Evolutionary conservation across 768 basidiomycete genomes (phyloP), one percentile per base, ranked within the genome.

Genomic region (Termitomyces sp.): DNA sequence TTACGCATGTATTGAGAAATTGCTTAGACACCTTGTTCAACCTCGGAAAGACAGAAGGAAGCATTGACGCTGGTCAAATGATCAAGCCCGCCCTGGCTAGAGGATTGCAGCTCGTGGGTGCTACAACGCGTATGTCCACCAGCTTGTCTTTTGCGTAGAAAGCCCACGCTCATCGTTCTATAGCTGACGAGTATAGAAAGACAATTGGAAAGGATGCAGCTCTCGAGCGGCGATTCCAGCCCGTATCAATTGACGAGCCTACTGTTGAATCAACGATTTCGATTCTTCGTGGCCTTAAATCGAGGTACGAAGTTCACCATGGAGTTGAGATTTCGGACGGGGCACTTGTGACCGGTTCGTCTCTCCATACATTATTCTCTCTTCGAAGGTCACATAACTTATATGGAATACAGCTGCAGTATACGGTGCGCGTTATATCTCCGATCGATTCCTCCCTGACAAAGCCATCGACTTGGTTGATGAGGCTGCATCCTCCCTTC

Each of bases 391-490:
- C 15, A 11, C 26, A 28, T 32, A 49, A 24, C 53, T 47, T 22
- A 0, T 9, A 35, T 5, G 34, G 10, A 45, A 32, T 28, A 26
- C 55, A 86, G 93, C 93, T 24, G 90, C 92, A 0, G 83, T 93
- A 2, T 94, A 95, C 60, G 76, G 82, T 6, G 83, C 90, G 22
- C 81, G 91, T 17, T 95, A 95, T 64, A 86, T 96, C 60, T 86
- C 91, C 0, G 90, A 93, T 66, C 80, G 93, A 3, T 94, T 82
- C 67, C 77, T 96, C 1, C 93, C 93, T 0, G 93, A 97, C 71
- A 95, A 95, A 66, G 88, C 90, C 10, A 90, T 93, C 42, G 92
- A 96, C 67, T 78, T 97, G 2, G 83, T 98, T 0, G 96, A 98
- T 68, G 96, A 98, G 69, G 94, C 94, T 3, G 89, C 91, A 0